A percentile compares a stretch with the other conserved stretches of the same genome.
These are phyloP conservation scores for Bullera alba DNA, from an alignment of 768 basidiomycete species.

Conservation along the genomic window DNA sequence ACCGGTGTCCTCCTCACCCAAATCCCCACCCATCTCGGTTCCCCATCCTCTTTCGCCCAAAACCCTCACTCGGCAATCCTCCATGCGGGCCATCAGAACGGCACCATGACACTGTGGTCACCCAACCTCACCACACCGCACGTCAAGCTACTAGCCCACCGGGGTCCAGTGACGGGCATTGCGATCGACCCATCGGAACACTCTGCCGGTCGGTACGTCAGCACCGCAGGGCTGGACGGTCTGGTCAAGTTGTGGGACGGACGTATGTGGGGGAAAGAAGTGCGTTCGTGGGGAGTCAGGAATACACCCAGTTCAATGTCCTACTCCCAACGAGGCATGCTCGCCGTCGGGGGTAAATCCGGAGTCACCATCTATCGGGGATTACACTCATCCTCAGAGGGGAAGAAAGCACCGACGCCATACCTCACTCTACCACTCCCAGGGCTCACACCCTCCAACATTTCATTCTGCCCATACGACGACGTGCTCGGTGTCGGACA, in stretches of 20 bases:
- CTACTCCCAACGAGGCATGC: conserved; percentile 77
- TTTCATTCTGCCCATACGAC: conserved; percentile 66
- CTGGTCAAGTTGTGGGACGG: conserved; percentile 94
- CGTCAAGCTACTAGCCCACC: conserved; percentile 82
- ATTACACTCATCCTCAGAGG: conserved; percentile 49
- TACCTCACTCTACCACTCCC: conserved; percentile 85
- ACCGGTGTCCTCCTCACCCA: conserved; percentile 79
- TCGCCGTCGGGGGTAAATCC: conserved; percentile 76
- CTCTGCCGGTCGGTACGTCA: conserved; percentile 80
- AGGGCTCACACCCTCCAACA: conserved; percentile 63
- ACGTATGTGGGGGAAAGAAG: conserved; percentile 83
- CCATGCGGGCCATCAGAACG: conserved; percentile 89
- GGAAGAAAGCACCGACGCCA: conserved; percentile 51
- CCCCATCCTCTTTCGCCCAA: conserved; percentile 77
- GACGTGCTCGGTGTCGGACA: conserved; percentile 47
- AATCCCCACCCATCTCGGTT: conserved; percentile 83
- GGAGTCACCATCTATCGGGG: conserved; percentile 72
- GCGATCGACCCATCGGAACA: conserved; percentile 66
- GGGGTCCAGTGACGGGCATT: conserved; percentile 74
- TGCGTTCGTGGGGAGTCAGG: conserved; percentile 66
- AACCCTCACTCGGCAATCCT: conserved; percentile 90
- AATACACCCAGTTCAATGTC: conserved; percentile 58
- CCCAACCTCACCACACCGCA: conserved; percentile 88
- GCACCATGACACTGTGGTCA: conserved; percentile 87
- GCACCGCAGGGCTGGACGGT: conserved; percentile 79